Base-by-base conservation (phyloP, 1,284 basidiomycete species). In the Ceratobasidium sp. region DNA sequence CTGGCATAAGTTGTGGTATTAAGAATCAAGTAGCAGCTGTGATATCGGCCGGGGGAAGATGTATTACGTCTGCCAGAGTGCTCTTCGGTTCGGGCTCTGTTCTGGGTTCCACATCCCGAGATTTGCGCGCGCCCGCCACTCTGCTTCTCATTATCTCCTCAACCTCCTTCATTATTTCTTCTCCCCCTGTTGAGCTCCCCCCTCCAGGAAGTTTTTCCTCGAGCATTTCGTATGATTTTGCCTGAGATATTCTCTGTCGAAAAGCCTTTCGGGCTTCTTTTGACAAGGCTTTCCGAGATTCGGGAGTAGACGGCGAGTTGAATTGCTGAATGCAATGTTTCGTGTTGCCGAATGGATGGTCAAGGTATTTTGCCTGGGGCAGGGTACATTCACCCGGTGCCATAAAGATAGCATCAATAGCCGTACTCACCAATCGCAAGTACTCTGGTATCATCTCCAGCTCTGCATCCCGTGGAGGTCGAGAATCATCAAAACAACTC, bases 241-340 rank as follows among this genome's bases (percentile, higher is more conserved):
- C 89, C 77, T 88, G 86, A 54, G 89, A 84, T 57, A 96, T 84
- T 0, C 83, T 82, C 41, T 90, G 87, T 71, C 89, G 89, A 71
- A 93, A 83, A 0, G 85, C 85, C 78, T 89, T 92, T 14, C 90
- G 88, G 66, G 92, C 89, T 0, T 86, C 83, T 82, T 92, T 94
- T 44, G 86, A 48, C 27, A 71, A 50, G 18, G 64, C 52, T 52
- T 77, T 38, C 27, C 73, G 65, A 23, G 68, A 74, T 60, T 60
- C 59, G 10, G n/a, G 74, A 38, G 70, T 64, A 0, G 83, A 81
- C 0, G 83, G 85, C 6, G 86, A 84, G 81, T 92, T 92, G 88
- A 96, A 95, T 83, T 95, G 93, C 20, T 87, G 88, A 41, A 96
- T 86, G 82, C 96, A 95, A 87, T 97, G 98, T 83, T 98, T 99